Base-by-base conservation (phyloP, 2,329 filamentous ascomycete genomes). In the Tolypocladium inflatum region DNA sequence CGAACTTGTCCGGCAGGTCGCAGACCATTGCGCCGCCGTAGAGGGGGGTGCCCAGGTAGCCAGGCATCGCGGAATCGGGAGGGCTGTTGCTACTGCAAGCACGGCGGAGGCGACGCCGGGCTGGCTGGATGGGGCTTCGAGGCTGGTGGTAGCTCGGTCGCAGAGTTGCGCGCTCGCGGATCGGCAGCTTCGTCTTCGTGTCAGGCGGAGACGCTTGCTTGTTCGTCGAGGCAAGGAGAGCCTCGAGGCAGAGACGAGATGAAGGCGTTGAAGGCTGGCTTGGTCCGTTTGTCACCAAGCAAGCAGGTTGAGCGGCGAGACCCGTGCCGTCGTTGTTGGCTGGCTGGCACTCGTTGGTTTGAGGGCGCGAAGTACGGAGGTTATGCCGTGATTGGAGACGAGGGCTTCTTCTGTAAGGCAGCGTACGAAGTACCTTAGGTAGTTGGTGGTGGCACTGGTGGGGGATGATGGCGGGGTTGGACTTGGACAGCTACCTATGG, bases 21-120 rank as follows among this genome's bases (percentile, higher is more conserved):
- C 80, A 83, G 63, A 80, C 78, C 62, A 91, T 82, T 60, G 88
- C 88, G 69, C 87, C 88, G 69, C 88, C 89, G 69, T 86, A 92
- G 53, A 92, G 83, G 57, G 81, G 76, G 54, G 80, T 85, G 64
- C 68, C 77, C 61, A 76, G 76, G 73, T 81, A 90, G 35, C 73
- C 71, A 63, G 82, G 73, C 79, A 81, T 84, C 21, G 23, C 33
- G 19, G 30, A 7, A 9, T n/a, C 17, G 30, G 26, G 10, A n/a
- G 26, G 8, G 10, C 11, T 17, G 48, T 4, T 23, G 23, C 23
- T 33, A 15, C 43, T 8, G 43, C 23, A 48, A 17, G 13, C 13
- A 19, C 23, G 23, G 7, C 13, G 43, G 30, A 33, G 48, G 48
- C 48, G 48, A 21, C 2, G 30, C 19, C 48, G 48, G 30, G 48